Conservation (phyloP, 345 rosid genomes). For the Citrus trifoliata region DNA sequence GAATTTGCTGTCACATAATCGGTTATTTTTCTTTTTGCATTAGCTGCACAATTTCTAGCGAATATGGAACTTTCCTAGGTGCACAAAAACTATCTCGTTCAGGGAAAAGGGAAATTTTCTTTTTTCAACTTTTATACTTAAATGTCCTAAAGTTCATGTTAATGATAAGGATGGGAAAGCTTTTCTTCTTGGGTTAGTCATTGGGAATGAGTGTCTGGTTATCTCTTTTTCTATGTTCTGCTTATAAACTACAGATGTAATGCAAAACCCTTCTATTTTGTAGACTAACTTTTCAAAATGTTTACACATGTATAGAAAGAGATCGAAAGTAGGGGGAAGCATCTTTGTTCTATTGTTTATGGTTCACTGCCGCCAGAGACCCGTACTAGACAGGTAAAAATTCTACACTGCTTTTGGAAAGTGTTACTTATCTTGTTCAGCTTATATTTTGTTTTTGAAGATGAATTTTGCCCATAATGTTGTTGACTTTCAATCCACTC, state of each 20-base stretch:
- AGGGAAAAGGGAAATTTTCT: neutral
- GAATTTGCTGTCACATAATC: neutral
- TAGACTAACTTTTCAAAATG: constrained; percentile 11
- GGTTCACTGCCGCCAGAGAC: constrained; percentile 94
- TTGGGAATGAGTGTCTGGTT: neutral
- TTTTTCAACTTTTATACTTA: neutral
- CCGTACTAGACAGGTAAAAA: constrained; percentile 83
- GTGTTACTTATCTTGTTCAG: neutral
- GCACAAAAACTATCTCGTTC: neutral
- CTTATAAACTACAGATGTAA: neutral
- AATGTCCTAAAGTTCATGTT: neutral
- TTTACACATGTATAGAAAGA: constrained; percentile 37
- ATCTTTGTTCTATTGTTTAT: constrained; percentile 92
- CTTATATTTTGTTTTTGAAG: neutral
- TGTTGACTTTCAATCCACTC: neutral
- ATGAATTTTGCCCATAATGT: neutral
- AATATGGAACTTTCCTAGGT: neutral
- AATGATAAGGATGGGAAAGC: neutral
- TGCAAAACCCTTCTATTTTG: neutral
- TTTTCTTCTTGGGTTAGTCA: neutral
- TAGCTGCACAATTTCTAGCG: neutral
- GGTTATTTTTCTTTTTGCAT: neutral
- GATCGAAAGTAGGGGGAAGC: constrained; percentile 62
- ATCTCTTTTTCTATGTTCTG: neutral
- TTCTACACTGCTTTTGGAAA: constrained; percentile 23